A percentile compares a stretch with the other conserved stretches of the same genome.
These are phyloP conservation scores for Protomyces lactucae-debilis DNA, from an alignment of 1,139 yeast species.

Conservation along the genomic window DNA sequence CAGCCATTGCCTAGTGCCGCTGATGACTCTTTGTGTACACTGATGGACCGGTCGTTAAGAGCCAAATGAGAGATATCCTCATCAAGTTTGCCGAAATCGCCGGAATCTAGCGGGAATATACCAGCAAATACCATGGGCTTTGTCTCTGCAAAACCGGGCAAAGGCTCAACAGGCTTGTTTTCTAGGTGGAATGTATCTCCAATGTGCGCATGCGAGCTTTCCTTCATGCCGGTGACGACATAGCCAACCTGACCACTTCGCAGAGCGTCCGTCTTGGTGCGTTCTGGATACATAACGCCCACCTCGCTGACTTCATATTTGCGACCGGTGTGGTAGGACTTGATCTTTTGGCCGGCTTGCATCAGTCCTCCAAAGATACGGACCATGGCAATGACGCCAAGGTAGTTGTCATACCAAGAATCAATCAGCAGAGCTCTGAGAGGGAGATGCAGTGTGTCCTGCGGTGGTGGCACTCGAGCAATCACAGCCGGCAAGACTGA, in stretches of 20 bases:
- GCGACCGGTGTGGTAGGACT: slow-evolving; percentile 70
- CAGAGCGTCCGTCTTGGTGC: slow-evolving; percentile 54
- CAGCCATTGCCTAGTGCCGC: slow-evolving; percentile 96
- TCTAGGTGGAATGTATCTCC: slow-evolving; percentile 83
- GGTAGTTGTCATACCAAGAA: slow-evolving; percentile 92
- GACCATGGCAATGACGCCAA: slow-evolving; percentile 86
- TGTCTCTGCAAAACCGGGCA: slow-evolving; percentile 94
- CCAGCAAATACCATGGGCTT: slow-evolving; percentile 94
- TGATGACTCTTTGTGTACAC: slow-evolving; percentile 83
- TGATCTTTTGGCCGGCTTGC: slow-evolving; percentile 65
- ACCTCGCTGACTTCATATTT: slow-evolving; percentile 85
- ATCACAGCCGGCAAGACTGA: slow-evolving; percentile 72
- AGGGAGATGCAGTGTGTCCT: slow-evolving; percentile 53
- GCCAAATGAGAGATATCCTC: slow-evolving; percentile 86
- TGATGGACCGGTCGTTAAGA: slow-evolving; percentile 84
- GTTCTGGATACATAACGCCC: slow-evolving; percentile 93
- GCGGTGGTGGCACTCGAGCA: slow-evolving; percentile 69
- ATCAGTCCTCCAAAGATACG: slow-evolving; percentile 78
- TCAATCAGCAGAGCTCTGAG: slow-evolving; percentile 79
- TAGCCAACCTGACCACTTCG: slow-evolving; percentile 85
- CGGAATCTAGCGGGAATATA: slow-evolving; percentile 94
- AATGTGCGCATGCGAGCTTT: slow-evolving; percentile 76
- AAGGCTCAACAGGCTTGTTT: slow-evolving; percentile 64
- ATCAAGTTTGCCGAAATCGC: slow-evolving; percentile 81
- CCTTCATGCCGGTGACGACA: slow-evolving; percentile 87